Percentiles rank a stretch among this genome's conserved stretches.
These are phyloP conservation scores for Fraxinus nigra DNA, from an alignment of 305 asterid species.

Conservation along the genomic window DNA sequence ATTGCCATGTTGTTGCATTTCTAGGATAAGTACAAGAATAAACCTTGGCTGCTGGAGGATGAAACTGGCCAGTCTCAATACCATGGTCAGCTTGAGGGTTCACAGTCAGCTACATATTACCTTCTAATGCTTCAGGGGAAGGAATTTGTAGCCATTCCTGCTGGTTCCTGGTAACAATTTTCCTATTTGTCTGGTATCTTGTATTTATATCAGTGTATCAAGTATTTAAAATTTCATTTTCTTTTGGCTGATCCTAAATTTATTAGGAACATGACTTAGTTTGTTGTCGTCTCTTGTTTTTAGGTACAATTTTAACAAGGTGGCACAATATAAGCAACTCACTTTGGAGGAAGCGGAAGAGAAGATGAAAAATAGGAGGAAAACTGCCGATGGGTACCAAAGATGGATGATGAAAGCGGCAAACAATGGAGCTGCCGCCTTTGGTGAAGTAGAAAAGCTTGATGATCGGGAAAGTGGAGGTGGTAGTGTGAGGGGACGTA, in stretches of 20 bases:
- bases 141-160: slow-evolving; percentile 53
- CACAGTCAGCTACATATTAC: slow-evolving; percentile 50
- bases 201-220: not conserved
- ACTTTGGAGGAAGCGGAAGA: slow-evolving; percentile 58
- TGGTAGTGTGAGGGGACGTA: slow-evolving; percentile 39
- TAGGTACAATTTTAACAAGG: slow-evolving; percentile 54
- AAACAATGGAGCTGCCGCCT: slow-evolving; percentile 50
- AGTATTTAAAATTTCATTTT: not conserved
- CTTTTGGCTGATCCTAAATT: not conserved
- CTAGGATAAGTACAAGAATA: slow-evolving; percentile 55
- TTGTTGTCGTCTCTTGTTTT: not conserved
- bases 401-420: slow-evolving; percentile 64
- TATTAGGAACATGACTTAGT: not conserved
- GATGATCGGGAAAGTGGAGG: slow-evolving; percentile 46
- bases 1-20: slow-evolving; percentile 9
- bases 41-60: slow-evolving; percentile 57
- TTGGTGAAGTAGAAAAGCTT: slow-evolving; percentile 43
- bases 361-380: slow-evolving; percentile 53
- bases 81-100: slow-evolving; percentile 48
- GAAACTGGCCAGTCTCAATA: slow-evolving; percentile 44
- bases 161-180: slow-evolving; percentile 40
- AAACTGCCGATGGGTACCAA: slow-evolving; percentile 53
- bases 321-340: slow-evolving; percentile 57
- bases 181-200: not conserved
- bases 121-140: slow-evolving; percentile 48